Evolutionary conservation across 2,329 filamentous ascomycete genomes (phyloP).

Genomic region (Colletotrichum sansevieriae): DNA sequence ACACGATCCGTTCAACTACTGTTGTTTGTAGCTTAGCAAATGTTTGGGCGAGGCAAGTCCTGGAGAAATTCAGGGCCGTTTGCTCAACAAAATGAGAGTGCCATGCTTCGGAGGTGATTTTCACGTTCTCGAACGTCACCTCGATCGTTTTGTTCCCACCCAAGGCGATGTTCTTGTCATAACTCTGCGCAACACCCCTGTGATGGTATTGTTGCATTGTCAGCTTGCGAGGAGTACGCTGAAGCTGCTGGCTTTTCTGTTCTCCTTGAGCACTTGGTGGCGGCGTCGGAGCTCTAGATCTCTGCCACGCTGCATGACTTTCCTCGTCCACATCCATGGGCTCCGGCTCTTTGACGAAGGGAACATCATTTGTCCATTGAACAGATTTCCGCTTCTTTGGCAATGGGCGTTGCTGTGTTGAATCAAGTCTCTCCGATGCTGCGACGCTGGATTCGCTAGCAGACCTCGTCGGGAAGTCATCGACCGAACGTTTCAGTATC

Average conservation of each 20-base stretch:
- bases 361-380: conserved; percentile 46
- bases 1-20: conserved; percentile 26
- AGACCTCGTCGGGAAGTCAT: conserved; percentile 1
- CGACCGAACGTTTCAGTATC: conserved; percentile 20
- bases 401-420: conserved; percentile 15
- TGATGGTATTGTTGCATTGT: conserved; percentile 35
- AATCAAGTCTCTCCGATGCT: background rate
- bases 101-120: conserved; percentile 44
- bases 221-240: conserved; percentile 18
- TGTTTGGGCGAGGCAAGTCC: conserved; percentile 51
- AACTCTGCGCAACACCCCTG: conserved; percentile 11
- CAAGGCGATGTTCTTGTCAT: conserved; percentile 31
- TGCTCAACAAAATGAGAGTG: conserved; percentile 45
- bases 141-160: conserved; percentile 29
- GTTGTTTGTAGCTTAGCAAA: conserved; percentile 43
- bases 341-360: conserved; percentile 46
- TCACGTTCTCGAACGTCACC: conserved; percentile 38
- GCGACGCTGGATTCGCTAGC: conserved; percentile 29
- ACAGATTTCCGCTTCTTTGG: conserved; percentile 48
- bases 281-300: conserved; percentile 4
- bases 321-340: conserved; percentile 38
- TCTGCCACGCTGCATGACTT: no score
- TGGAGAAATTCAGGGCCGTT: conserved; percentile 50
- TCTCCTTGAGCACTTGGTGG: conserved; percentile 11
- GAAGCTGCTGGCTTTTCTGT: background rate